Conservation (phyloP, 2,329 filamentous ascomycete genomes). For the Ceratocystis lukuohia region DNA sequence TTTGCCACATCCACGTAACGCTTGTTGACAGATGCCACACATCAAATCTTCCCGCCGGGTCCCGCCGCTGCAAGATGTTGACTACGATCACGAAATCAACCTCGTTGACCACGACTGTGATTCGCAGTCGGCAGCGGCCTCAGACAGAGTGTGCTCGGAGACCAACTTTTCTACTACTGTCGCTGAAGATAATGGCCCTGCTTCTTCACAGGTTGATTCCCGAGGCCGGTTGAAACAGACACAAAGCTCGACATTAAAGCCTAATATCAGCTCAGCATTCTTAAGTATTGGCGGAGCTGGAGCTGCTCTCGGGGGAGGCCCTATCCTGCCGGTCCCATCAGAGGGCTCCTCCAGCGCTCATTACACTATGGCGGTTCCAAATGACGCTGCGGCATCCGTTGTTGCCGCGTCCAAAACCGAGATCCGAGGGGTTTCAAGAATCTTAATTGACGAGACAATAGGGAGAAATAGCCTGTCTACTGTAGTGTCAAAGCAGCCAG, state of each 20-base stretch:
- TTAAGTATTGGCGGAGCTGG: conserved; percentile 18
- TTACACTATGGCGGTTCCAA: conserved; percentile 18
- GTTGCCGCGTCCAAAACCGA: conserved; percentile 12
- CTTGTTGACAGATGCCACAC: conserved; percentile 14
- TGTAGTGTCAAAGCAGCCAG: not conserved
- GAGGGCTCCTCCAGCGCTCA: conserved; percentile 7
- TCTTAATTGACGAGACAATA: conserved; percentile 6
- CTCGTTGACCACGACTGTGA: conserved; percentile 44
- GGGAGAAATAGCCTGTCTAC: not conserved
- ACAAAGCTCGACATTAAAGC: not conserved
- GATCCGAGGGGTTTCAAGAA: conserved; percentile 15
- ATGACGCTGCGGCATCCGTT: conserved; percentile 8
- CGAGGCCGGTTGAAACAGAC: not conserved
- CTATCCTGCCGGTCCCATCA: conserved; percentile 16
- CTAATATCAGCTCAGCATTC: conserved; percentile 18
- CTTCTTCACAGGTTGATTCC: not conserved
- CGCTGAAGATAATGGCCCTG: too few species aligned
- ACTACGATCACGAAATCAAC: conserved; percentile 58
- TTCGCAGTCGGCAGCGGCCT: not conserved
- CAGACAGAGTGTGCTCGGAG: not conserved
- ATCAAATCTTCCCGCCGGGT: conserved; percentile 38
- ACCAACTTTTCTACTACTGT: not conserved
- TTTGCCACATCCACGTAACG: not conserved
- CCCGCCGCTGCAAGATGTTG: conserved; percentile 40
- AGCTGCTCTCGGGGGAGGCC: conserved; percentile 14